A percentile compares a stretch with the other conserved stretches of the same genome.
Evolutionary conservation across 2,329 filamentous ascomycete genomes (phyloP).

Genomic region (Calonectria pauciramosa): DNA sequence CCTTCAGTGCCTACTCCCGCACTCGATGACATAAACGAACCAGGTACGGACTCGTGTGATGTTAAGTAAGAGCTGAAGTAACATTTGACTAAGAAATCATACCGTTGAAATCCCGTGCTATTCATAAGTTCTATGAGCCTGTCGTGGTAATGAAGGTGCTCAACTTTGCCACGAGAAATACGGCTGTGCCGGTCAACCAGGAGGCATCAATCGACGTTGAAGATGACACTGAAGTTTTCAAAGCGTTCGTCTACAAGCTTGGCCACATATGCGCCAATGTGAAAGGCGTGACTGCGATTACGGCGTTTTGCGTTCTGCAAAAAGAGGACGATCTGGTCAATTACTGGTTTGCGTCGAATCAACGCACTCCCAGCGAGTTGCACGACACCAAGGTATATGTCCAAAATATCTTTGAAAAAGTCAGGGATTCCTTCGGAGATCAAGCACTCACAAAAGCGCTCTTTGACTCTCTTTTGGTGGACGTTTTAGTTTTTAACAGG

Average conservation of each 20-base stretch:
- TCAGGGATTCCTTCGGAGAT: not conserved
- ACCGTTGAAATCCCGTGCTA: not conserved
- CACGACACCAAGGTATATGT: slow-evolving; percentile 14
- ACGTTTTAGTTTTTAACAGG: slow-evolving; percentile 28
- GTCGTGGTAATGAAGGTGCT: slow-evolving; percentile 25
- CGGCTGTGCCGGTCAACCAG: not conserved
- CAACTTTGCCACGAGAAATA: not conserved
- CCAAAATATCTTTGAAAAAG: slow-evolving; percentile 1
- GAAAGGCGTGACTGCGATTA: slow-evolving; percentile 33
- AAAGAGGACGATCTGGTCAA: slow-evolving; percentile 30
- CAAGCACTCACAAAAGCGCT: not conserved
- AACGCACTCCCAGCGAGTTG: slow-evolving; percentile 24
- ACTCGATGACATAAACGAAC: not conserved
- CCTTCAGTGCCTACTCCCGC: not conserved
- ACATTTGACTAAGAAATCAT: not conserved
- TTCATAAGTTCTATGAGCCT: slow-evolving; percentile 31
- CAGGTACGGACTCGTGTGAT: not conserved
- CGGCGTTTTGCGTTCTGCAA: slow-evolving; percentile 40
- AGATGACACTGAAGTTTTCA: slow-evolving; percentile 18
- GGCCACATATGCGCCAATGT: slow-evolving; percentile 28
- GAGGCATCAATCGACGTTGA: slow-evolving; percentile 19
- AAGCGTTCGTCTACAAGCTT: slow-evolving; percentile 34
- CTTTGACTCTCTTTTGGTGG: not conserved
- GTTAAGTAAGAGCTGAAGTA: not conserved
- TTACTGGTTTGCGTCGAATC: slow-evolving; percentile 47